Evolutionary conservation across 2,329 filamentous ascomycete species (phyloP), one percentile per base, ranked within the genome.

Genomic region (Diaporthe ilicicola): DNA sequence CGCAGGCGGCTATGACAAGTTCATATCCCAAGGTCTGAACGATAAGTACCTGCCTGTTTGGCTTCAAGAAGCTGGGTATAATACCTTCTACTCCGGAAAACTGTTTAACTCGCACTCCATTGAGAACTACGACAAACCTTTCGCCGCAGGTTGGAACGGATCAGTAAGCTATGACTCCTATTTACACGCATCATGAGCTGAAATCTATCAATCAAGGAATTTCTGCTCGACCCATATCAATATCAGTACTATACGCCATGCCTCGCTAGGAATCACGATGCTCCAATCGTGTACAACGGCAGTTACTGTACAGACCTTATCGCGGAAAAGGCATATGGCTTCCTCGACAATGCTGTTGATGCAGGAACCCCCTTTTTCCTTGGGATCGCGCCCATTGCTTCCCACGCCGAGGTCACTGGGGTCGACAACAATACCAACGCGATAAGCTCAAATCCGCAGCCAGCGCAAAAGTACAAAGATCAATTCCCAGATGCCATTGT

Each of bases 41-140:
- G 85, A 91, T 1, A 86, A 90, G 32, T 93, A 91, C 72, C 84
- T 93, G 0, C 92, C 91, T 0, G 77, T 93, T 0, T 94, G 92
- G 91, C 80, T 94, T n/a, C 90, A 93, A 74, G 78, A 87, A 4
- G 88, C 87, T 0, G 91, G 91, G 0, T 93, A 93, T 76, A 88
- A 88, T 73, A 93, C 91, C 0, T 93, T 92, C 76, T 94, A 93
- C 75, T 88, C 88, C 0, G 92, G 90, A 17, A 94, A 94, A 76
- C 82, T 93, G 2, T 91, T 92, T 80, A 94, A 94, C 74, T 83
- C 85, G 0, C 90, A 92, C 66, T 87, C 82, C 0, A 82, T 87
- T 1, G 75, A 83, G 0, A 93, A 91, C 69, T 93, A 92, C 77
- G 81, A 91, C 76, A 81, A 83, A 7, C 50, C 27, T 19, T 32